Base-by-base conservation (phyloP, 257 asterid genomes). In the Rauvolfia tetraphylla region DNA sequence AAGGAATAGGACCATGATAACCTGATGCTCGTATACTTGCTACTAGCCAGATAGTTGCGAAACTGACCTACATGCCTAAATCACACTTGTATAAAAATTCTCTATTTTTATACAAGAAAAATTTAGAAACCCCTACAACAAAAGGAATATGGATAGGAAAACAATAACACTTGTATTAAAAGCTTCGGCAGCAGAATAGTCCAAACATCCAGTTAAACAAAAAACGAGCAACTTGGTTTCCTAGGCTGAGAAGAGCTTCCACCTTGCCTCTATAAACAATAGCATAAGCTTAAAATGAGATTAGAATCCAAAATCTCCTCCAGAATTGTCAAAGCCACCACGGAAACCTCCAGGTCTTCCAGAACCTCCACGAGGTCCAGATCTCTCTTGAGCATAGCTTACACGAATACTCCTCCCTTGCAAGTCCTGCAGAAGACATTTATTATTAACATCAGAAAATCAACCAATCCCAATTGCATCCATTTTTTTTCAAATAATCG, bases 381-480 rank as follows among this genome's bases (percentile, higher is more conserved):
- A 67, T 78, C 90, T 87, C 63, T 93, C 97, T 49, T 85, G 82
- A 1, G 96, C 97, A 8, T 22, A 41, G 61, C 89, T 88, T 41
- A 91, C 97, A 2, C 91, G 91, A 67, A 93, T 89, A 79, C 77
- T 84, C 82, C 98, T 91, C n/a, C 98, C 95, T 0, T 88, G 44
- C 53, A 93, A 74, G 49, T 78, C 81, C 97, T 91, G 75, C 63
- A 74, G 7, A 68, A 23, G 46, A 20, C 12, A 51, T 1, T 33
- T 25, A 3, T 38, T 12, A 2, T 20, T 5, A 51, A 13, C 22
- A 34, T 22, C 11, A 33, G 27, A 51, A 62, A 53, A 58, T 41
- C 8, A 49, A 75, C 18, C 1, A 31, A 17, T 36, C n/a, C 3
- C 48, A 18, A 3, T 34, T 10, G 8, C 48, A 25, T 11, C 9